Evolutionary conservation across 352 stramenopile species (phyloP).

Genomic region (Globisporangium alternatum): DNA sequence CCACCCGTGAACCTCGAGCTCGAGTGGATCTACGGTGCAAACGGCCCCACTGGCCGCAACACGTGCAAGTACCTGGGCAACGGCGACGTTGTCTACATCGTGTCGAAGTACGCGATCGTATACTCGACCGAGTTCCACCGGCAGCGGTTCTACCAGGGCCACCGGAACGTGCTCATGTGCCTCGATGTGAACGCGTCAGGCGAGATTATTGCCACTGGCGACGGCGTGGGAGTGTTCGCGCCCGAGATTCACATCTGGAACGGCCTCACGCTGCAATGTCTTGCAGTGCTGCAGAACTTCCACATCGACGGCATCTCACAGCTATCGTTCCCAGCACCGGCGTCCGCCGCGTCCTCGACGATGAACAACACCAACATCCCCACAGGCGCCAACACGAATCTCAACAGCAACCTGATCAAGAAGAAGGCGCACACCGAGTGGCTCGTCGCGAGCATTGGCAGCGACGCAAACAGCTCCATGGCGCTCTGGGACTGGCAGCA

Average conservation of each 20-base stretch:
- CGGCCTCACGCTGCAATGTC: constrained; percentile 56
- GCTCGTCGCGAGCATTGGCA: constrained; percentile 60
- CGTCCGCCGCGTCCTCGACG: constrained; percentile 40
- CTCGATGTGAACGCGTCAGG: constrained; percentile 53
- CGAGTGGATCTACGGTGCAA: constrained; percentile 78
- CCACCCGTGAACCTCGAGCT: constrained; percentile 63
- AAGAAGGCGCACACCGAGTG: constrained; percentile 54
- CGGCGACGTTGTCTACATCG: constrained; percentile 67
- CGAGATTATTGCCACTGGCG: constrained; percentile 68
- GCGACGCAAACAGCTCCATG: constrained; percentile 61
- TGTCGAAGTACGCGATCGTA: constrained; percentile 73
- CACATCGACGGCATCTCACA: constrained; percentile 50
- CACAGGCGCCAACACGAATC: constrained; percentile 24
- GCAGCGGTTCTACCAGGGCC: constrained; percentile 73
- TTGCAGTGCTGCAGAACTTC: constrained; percentile 65
- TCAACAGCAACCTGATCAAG: constrained; percentile 49
- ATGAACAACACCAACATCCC: constrained; percentile 29
- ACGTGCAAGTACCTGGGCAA: constrained; percentile 44
- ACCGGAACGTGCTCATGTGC: constrained; percentile 56
- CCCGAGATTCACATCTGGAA: constrained; percentile 77
- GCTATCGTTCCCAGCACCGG: constrained; percentile 53
- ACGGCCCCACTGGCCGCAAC: constrained; percentile 41
- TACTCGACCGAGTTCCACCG: constrained; percentile 55
- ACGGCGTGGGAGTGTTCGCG: constrained; percentile 15
- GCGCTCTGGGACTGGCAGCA: constrained; percentile 82